These are phyloP conservation scores for Avena sativa DNA, from an alignment of 176 grass and related monocot genomes.

Conservation along the genomic window DNA sequence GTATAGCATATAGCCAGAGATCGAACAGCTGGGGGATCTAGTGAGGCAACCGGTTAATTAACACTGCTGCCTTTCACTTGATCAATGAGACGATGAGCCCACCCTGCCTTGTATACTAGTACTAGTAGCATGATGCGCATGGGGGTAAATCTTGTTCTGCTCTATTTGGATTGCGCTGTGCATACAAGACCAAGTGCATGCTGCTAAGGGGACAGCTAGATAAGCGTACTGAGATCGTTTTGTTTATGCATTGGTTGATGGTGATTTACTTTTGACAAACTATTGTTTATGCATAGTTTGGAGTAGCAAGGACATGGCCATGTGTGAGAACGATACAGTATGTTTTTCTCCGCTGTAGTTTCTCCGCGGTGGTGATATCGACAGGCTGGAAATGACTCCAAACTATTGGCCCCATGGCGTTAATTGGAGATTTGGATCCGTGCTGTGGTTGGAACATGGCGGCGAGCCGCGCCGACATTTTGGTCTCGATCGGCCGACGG, in stretches of 20 bases:
- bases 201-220: constrained; percentile 32
- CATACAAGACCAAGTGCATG: neutral
- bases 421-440: too few relatives aligned
- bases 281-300: too few relatives aligned
- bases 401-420: too few relatives aligned
- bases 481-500: neutral
- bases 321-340: neutral
- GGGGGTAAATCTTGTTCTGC: neutral
- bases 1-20: neutral
- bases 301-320: neutral
- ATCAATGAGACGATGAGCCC: too few relatives aligned
- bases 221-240: neutral
- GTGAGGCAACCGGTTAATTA: neutral
- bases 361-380: neutral
- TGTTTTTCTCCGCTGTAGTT: neutral
- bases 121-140: too few relatives aligned
- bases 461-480: neutral
- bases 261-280: neutral
- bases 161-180: neutral
- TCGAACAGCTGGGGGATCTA: constrained; percentile 38
- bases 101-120: too few relatives aligned
- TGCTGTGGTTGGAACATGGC: neutral
- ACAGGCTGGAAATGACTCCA: neutral
- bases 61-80: neutral
- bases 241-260: neutral